Conservation (phyloP, 2,329 filamentous ascomycete genomes). For the Alternaria gansuensis region DNA sequence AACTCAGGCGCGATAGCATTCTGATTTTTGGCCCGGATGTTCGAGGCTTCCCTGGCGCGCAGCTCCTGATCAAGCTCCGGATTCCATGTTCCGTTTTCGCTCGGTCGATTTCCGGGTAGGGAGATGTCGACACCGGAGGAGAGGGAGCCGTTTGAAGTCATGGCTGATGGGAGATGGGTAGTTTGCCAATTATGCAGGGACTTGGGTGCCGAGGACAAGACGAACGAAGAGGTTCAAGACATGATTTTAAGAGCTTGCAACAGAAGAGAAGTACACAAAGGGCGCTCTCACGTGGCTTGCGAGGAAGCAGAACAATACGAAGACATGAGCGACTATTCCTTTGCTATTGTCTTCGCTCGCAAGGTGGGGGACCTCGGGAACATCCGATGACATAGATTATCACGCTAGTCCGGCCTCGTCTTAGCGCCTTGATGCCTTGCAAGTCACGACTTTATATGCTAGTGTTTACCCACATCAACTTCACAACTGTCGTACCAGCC, state of each 20-base stretch:
- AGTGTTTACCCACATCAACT: background rate
- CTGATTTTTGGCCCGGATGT: constrained; percentile 25
- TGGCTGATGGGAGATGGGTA: constrained; percentile 20
- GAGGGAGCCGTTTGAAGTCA: constrained; percentile 39
- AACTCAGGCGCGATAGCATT: constrained; percentile 46
- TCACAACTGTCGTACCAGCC: background rate
- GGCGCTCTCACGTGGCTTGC: background rate
- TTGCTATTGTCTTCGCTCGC: constrained; percentile 16
- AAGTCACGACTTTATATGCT: no score
- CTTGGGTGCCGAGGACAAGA: background rate
- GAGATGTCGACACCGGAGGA: constrained; percentile 44
- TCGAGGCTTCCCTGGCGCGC: constrained; percentile 37
- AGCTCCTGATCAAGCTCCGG: constrained; percentile 40
- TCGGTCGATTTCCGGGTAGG: constrained; percentile 40
- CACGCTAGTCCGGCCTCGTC: background rate
- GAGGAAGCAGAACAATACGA: constrained; percentile 20
- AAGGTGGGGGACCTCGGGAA: constrained; percentile 1
- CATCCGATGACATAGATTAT: constrained; percentile 3
- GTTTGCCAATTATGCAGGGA: constrained; percentile 5
- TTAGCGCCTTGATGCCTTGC: constrained; percentile 5
- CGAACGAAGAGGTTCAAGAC: constrained; percentile 11
- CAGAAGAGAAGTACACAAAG: background rate
- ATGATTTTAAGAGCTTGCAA: constrained; percentile 8
- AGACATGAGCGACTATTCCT: constrained; percentile 6
- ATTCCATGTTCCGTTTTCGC: constrained; percentile 36